These are phyloP conservation scores for Trametes cinnabarina DNA, from an alignment of 768 basidiomycete genomes.

Conservation along the genomic window DNA sequence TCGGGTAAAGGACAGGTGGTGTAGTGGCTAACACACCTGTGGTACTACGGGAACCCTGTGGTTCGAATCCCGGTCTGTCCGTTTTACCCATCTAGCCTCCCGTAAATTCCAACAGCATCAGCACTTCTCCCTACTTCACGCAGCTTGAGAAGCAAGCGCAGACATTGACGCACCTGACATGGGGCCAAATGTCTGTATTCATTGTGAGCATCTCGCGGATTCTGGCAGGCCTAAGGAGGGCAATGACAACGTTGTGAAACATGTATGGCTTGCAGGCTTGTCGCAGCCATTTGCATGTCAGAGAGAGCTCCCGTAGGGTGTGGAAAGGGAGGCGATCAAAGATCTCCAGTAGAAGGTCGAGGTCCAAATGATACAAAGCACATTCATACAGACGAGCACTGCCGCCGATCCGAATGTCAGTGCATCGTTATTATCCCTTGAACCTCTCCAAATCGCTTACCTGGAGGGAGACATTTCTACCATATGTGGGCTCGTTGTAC, in stretches of 20 bases:
- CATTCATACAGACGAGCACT: not conserved
- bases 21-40: too few species aligned
- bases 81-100: too few species aligned
- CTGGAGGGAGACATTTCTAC: too few species aligned
- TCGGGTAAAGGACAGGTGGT: too few species aligned
- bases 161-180: not conserved
- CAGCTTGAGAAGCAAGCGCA: too few species aligned
- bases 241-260: not conserved
- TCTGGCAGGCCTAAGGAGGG: not conserved
- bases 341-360: not conserved
- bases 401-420: not conserved
- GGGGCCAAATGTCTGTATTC: not conserved
- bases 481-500: too few species aligned
- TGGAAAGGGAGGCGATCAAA: not conserved
- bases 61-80: too few species aligned
- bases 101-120: too few species aligned
- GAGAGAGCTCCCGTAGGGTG: not conserved
- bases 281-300: not conserved
- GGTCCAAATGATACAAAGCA: not conserved
- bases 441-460: too few species aligned
- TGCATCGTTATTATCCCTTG: too few species aligned
- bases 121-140: too few species aligned
- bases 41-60: too few species aligned
- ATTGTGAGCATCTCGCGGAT: not conserved
- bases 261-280: not conserved